Conservation (phyloP, 345 rosid genomes). For the Eucalyptus regnans region DNA sequence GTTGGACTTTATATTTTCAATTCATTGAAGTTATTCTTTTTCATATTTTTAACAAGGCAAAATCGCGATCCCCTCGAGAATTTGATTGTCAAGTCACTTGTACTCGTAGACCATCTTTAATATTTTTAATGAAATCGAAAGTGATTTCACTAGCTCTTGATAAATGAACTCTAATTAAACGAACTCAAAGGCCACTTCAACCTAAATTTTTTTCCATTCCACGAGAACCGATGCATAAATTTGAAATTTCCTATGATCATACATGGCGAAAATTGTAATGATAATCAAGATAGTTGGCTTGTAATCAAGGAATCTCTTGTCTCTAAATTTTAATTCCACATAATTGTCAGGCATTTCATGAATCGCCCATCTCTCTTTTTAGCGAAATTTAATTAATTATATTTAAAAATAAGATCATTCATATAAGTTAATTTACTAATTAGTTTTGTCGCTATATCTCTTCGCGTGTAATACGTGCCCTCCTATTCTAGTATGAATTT, state of each 20-base stretch:
- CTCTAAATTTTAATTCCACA: not conserved
- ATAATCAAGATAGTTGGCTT: not conserved
- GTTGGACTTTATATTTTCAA: not conserved
- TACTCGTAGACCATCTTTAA: not conserved
- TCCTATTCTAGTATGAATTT: not conserved
- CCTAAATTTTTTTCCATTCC: not conserved
- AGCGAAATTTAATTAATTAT: not conserved
- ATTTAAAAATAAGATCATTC: not conserved
- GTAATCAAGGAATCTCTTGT: not conserved
- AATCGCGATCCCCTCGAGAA: not conserved
- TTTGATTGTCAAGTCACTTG: not conserved
- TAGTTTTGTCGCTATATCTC: not conserved
- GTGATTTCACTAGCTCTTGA: not conserved
- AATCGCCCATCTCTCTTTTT: not conserved
- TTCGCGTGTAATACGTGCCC: not conserved
- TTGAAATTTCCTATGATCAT: not conserved
- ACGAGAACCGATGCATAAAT: not conserved
- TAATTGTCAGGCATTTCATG: not conserved
- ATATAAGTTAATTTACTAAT: not conserved
- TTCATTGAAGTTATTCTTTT: not conserved
- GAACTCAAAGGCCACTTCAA: not conserved
- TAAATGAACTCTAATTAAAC: not conserved
- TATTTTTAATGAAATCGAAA: not conserved
- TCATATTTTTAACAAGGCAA: not conserved
- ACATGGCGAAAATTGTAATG: not conserved